Evolutionary conservation across 2,329 filamentous ascomycete species (phyloP).

Genomic region (Neonectria sp.): DNA sequence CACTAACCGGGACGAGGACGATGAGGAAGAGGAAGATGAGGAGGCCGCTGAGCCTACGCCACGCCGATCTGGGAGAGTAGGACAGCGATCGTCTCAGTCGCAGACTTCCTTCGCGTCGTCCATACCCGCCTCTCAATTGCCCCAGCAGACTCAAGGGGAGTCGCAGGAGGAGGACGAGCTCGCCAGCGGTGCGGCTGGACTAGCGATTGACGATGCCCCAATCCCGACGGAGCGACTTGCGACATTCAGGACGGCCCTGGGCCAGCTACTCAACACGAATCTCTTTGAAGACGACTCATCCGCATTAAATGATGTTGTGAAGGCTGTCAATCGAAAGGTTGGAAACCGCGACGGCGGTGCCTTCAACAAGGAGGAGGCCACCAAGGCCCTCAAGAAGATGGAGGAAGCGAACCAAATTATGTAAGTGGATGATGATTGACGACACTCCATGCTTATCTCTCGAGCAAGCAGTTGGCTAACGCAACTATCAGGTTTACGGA

Average conservation of each 20-base stretch:
- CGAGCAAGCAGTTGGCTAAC: conserved; percentile 39
- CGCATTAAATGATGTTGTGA: conserved; percentile 80
- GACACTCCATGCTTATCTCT: background rate
- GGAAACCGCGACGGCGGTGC: conserved; percentile 65
- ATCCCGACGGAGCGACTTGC: conserved; percentile 76
- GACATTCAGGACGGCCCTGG: conserved; percentile 85
- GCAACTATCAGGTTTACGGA: conserved; percentile 64
- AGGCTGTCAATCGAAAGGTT: conserved; percentile 83
- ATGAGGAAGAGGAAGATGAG: conserved; percentile 52
- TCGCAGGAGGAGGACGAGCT: conserved; percentile 63
- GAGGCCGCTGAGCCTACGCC: conserved; percentile 52
- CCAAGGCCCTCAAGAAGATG: conserved; percentile 84
- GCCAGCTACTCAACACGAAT: conserved; percentile 84
- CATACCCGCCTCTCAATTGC: conserved; percentile 80
- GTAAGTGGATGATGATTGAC: conserved; percentile 70
- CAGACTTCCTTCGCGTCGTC: conserved; percentile 84
- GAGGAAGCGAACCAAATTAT: conserved; percentile 92
- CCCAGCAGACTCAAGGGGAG: conserved; percentile 60
- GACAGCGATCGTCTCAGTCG: conserved; percentile 57
- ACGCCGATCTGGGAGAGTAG: conserved; percentile 59
- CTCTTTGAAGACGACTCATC: conserved; percentile 93
- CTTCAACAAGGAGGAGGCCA: conserved; percentile 81
- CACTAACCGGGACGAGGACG: conserved; percentile 54
- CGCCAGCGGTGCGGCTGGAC: conserved; percentile 57
- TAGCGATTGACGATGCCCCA: conserved; percentile 60